Percentiles rank a stretch among this genome's conserved stretches.
phyloP scores from a whole-genome alignment of 768 basidiomycete genomes.

The Paxillus ammoniavirescens region DNA sequence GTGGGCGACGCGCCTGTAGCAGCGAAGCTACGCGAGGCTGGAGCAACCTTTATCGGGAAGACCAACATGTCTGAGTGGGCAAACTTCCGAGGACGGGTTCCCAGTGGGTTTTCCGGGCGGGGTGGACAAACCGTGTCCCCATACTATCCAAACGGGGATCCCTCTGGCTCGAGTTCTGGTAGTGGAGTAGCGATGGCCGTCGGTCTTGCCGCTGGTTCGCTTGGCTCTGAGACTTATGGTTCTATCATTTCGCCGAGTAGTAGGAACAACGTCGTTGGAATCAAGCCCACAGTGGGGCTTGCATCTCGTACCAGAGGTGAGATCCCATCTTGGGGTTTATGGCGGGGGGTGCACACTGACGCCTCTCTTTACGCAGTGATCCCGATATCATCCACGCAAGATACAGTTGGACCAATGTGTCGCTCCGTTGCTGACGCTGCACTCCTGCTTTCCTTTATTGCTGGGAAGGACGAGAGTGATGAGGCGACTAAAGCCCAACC shows the following conservation, averaged over 20 bases:
- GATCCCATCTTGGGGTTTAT: not conserved
- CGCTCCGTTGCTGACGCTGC: slow-evolving; percentile 56
- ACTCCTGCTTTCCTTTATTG: slow-evolving; percentile 50
- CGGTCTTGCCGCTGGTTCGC: slow-evolving; percentile 41
- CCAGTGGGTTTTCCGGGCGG: slow-evolving; percentile 45
- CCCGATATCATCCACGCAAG: slow-evolving; percentile 57
- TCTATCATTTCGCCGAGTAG: slow-evolving; percentile 45
- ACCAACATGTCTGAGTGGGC: slow-evolving; percentile 46
- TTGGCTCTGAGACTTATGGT: slow-evolving; percentile 52
- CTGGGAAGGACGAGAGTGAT: slow-evolving; percentile 53
- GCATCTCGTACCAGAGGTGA: slow-evolving; percentile 38
- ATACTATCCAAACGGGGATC: slow-evolving; percentile 40
- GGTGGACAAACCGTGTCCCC: slow-evolving; percentile 44
- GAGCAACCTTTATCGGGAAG: slow-evolving; percentile 42
- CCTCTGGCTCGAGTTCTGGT: slow-evolving; percentile 44
- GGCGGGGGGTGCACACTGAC: not conserved
- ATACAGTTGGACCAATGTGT: slow-evolving; percentile 57
- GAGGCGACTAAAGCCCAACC: slow-evolving; percentile 54
- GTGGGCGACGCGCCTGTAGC: slow-evolving; percentile 33
- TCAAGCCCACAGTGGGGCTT: slow-evolving; percentile 40
- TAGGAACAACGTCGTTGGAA: slow-evolving; percentile 42
- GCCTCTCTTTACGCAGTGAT: slow-evolving; percentile 37
- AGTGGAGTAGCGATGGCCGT: slow-evolving; percentile 41
- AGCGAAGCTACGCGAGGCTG: slow-evolving; percentile 29
- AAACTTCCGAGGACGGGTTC: slow-evolving; percentile 37